Evolutionary conservation across 108 stramenopile species (phyloP).

Genomic region (Pseudonitzschia multistriata): DNA sequence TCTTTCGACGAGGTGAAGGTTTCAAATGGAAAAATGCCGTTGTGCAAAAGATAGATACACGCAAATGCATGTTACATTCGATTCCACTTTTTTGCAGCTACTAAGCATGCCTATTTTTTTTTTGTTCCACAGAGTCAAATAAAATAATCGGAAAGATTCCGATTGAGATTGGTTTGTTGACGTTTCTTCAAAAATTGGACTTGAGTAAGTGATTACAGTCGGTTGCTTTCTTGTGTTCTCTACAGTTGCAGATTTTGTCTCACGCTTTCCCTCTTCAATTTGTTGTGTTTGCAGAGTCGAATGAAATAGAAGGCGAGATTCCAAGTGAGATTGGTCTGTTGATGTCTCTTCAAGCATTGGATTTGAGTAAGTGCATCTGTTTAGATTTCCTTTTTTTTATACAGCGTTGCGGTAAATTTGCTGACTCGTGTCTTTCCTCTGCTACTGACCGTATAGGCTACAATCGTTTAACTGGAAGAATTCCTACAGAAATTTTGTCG

Average conservation of each 20-base stretch:
- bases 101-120: too few relatives aligned
- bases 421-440: too few relatives aligned
- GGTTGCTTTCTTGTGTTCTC: background rate
- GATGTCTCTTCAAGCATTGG: background rate
- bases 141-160: background rate
- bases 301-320: background rate
- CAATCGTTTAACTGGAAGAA: background rate
- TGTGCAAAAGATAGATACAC: too few relatives aligned
- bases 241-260: background rate
- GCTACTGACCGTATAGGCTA: too few relatives aligned
- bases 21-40: too few relatives aligned
- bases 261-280: background rate
- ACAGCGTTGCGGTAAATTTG: background rate
- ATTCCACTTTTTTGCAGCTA: too few relatives aligned
- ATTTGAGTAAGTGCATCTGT: background rate
- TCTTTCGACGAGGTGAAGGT: too few relatives aligned
- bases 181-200: background rate
- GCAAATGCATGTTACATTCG: too few relatives aligned
- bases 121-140: background rate
- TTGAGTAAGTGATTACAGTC: background rate
- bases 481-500: constrained; percentile 16
- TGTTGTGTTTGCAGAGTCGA: background rate
- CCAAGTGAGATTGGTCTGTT: background rate
- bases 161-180: background rate
- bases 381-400: background rate